phyloP scores from a whole-genome alignment of 768 basidiomycete genomes.

The Panus rudis region DNA sequence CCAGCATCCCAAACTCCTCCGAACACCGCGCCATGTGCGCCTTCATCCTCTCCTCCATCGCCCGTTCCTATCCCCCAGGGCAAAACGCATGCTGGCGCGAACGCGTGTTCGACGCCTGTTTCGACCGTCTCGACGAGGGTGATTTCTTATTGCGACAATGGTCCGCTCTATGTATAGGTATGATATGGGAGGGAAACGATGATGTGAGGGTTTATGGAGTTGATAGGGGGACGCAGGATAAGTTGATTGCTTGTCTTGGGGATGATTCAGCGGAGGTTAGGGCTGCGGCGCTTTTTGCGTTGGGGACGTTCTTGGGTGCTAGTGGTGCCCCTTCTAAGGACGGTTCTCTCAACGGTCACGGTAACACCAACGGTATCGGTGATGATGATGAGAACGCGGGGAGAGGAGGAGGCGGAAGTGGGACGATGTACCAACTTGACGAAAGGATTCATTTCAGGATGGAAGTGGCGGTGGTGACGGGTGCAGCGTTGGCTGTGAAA shows the following conservation, averaged over 20 bases:
- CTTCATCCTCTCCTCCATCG: slow-evolving; percentile 86
- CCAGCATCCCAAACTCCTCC: slow-evolving; percentile 77
- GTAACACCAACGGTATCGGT: no score
- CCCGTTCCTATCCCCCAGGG: slow-evolving; percentile 82
- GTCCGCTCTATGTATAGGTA: slow-evolving; percentile 88
- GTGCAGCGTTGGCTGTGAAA: slow-evolving; percentile 80
- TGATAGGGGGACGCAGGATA: slow-evolving; percentile 72
- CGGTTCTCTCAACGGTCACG: no score
- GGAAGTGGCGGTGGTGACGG: slow-evolving; percentile 89
- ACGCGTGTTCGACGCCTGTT: slow-evolving; percentile 81
- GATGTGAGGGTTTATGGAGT: slow-evolving; percentile 84
- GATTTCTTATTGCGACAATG: slow-evolving; percentile 94
- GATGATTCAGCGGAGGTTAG: slow-evolving; percentile 93
- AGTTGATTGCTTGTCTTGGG: slow-evolving; percentile 67
- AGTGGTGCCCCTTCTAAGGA: slow-evolving; percentile 73
- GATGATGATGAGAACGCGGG: slow-evolving; percentile 51
- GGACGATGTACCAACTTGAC: slow-evolving; percentile 68
- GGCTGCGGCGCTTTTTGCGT: slow-evolving; percentile 82
- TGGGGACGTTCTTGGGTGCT: slow-evolving; percentile 91
- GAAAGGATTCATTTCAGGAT: slow-evolving; percentile 78
- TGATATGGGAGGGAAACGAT: slow-evolving; percentile 92
- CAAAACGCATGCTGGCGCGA: slow-evolving; percentile 81
- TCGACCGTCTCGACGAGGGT: slow-evolving; percentile 75
- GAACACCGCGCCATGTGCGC: slow-evolving; percentile 99
- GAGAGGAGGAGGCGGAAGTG: slow-evolving; percentile 84